These are phyloP conservation scores for Calonectria multiphialidica DNA, from an alignment of 2,329 filamentous ascomycete genomes.

Conservation along the genomic window DNA sequence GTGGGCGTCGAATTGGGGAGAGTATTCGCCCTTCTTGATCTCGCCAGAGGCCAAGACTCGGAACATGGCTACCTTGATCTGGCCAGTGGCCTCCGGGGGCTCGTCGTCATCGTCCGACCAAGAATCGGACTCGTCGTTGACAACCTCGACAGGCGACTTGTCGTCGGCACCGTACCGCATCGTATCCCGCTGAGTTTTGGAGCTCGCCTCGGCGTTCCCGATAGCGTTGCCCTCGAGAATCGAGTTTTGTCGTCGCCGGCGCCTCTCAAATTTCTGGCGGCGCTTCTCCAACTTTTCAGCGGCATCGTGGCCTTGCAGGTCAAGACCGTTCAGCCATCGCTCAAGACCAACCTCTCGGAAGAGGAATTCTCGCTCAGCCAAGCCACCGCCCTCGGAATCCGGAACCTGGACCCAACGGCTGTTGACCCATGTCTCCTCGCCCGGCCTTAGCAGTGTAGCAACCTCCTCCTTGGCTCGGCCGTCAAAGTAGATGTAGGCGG, in stretches of 20 bases:
- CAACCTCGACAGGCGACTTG: conserved; percentile 78
- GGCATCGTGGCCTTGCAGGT: conserved; percentile 92
- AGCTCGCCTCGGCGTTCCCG: conserved; percentile 54
- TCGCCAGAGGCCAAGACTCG: conserved; percentile 95
- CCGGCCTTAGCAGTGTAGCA: conserved; percentile 88
- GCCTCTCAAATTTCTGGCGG: conserved; percentile 80
- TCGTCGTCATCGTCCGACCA: conserved; percentile 87
- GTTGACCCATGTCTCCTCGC: conserved; percentile 99
- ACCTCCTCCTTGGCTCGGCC: conserved; percentile 96
- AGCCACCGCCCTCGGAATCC: conserved; percentile 88
- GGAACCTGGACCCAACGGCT: conserved; percentile 97
- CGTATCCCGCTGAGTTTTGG: conserved; percentile 65
- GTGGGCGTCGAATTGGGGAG: conserved; percentile 95
- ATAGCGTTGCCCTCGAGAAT: conserved; percentile 48
- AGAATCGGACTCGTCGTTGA: conserved; percentile 78
- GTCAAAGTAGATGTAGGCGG: conserved; percentile 99
- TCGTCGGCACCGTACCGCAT: conserved; percentile 86
- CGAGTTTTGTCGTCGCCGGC: conserved; percentile 73
- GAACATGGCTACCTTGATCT: conserved; percentile 98
- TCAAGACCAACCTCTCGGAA: conserved; percentile 97
- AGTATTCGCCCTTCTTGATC: conserved; percentile 98
- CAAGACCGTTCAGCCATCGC: conserved; percentile 94
- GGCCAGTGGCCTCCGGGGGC: conserved; percentile 91
- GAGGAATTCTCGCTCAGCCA: conserved; percentile 95
- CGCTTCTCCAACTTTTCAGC: conserved; percentile 92